A percentile compares a stretch with the other conserved stretches of the same genome.
These are phyloP conservation scores for Kluyveromyces sp. DNA, from an alignment of 1,139 yeast genomes.

Conservation along the genomic window DNA sequence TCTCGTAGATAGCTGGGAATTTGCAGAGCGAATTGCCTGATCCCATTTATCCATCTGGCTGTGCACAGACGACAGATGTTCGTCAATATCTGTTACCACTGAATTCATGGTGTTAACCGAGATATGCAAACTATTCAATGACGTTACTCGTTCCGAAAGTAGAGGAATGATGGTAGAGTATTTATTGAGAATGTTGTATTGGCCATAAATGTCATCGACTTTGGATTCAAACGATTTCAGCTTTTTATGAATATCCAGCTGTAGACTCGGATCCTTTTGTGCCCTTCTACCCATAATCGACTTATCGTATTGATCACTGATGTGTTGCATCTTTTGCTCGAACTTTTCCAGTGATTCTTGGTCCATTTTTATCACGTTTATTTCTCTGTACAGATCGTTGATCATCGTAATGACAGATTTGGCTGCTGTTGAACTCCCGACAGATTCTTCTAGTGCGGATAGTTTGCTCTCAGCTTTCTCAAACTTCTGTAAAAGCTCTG, in stretches of 20 bases:
- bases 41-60: constrained; percentile 40
- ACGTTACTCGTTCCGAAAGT: constrained; percentile 39
- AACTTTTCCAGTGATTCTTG: constrained; percentile 23
- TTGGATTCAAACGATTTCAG: constrained; percentile 23
- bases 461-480: constrained; percentile 25
- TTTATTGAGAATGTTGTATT: constrained; percentile 36
- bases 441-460: constrained; percentile 20
- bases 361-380: constrained; percentile 25
- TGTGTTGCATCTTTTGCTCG: constrained; percentile 35
- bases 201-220: constrained; percentile 37
- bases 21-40: constrained; percentile 34
- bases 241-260: constrained; percentile 20
- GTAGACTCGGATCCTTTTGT: constrained; percentile 24
- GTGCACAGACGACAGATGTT: constrained; percentile 33
- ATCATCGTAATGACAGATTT: constrained; percentile 20
- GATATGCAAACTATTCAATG: constrained; percentile 41
- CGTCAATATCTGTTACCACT: constrained; percentile 44
- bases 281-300: constrained; percentile 20
- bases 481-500: constrained; percentile 11
- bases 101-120: constrained; percentile 48
- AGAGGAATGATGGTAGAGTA: constrained; percentile 37
- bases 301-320: constrained; percentile 31
- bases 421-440: constrained; percentile 13
- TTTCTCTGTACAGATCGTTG: constrained; percentile 25
- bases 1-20: constrained; percentile 34